Evolutionary conservation across 164 flowering plant genomes (phyloP), one percentile per base, ranked within the genome.

Genomic region (Annona cherimola): DNA sequence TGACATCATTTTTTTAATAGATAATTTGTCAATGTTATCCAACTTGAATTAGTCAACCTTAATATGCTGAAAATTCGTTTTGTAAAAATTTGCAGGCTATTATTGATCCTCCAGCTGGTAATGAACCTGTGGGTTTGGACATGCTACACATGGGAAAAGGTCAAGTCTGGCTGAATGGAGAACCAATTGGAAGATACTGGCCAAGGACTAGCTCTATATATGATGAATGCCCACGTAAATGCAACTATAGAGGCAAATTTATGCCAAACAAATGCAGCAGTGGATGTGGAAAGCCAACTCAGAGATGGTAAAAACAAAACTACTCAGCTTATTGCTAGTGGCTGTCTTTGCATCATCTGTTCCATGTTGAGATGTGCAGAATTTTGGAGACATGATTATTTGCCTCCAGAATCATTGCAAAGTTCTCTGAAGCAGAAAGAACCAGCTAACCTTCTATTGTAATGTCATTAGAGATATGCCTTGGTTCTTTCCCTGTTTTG

Each of bases 141-240:
- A 96, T 96, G 99, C 26, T 85, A 79, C 81, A 88, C 19, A 96
- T 96, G 99, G 99, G 99, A 12, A 96, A 96, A 79, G 99, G 99
- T 55, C 79, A 88, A 46, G 98, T 94, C 68, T 96, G 99, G 99
- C 79, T 96, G 73, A 96, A 96, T 76, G 99, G 99, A 42, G 91
- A 96, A 81, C 90, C 87, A 78, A 90, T 96, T 62, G 98, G 99
- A 77, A 89, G 98, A 87, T 96, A 89, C 76, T 96, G 95, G 97
- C 92, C 97, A 4, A 82, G 88, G 70, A 83, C 74, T 81, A 86
- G 91, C 77, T 84, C 93, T 61, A 63, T 54, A 50, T 74, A 86
- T 70, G 89, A 84, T 39, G 78, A 69, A 50, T 96, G 99, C 79
- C 87, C 85, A 55, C 54, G 77, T 20, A 77, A 84, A 63, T 96